Conservation (phyloP, 1,139 yeast genomes). For the Geotrichum klebahnii region DNA sequence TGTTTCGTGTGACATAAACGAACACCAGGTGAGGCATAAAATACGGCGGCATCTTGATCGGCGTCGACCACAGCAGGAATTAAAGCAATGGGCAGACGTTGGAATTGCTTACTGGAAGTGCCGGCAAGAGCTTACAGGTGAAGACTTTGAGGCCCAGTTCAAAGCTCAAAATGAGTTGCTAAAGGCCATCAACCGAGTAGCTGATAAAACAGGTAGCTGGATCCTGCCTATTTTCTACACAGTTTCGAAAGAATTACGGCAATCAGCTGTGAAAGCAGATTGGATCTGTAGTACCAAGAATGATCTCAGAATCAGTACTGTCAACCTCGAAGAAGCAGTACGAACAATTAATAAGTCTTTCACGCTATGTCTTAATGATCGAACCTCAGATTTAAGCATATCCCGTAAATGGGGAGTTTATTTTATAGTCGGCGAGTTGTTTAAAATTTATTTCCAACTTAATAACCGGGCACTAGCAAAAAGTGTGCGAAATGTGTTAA, state of each 20-base stretch:
- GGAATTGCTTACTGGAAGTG: not conserved
- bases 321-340: constrained; percentile 55
- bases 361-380: constrained; percentile 74
- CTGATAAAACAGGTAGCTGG: constrained; percentile 65
- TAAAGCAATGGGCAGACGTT: not conserved
- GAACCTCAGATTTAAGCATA: constrained; percentile 47
- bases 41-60: not conserved
- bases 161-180: constrained; percentile 31
- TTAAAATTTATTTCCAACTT: constrained; percentile 65
- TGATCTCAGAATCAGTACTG: constrained; percentile 31
- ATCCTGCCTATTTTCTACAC: constrained; percentile 55
- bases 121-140: no score
- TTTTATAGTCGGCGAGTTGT: constrained; percentile 66
- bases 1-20: not conserved
- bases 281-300: not conserved
- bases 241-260: constrained; percentile 54
- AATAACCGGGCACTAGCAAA: constrained; percentile 64
- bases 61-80: not conserved
- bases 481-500: constrained; percentile 66
- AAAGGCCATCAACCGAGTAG: constrained; percentile 47
- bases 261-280: constrained; percentile 35
- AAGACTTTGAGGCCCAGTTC: no score
- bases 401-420: constrained; percentile 55
- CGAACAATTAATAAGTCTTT: constrained; percentile 63
- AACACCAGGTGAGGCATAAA: not conserved